Evolutionary conservation across 1,139 yeast genomes (phyloP), one percentile per base, ranked within the genome.

Genomic region (Pichia kudriavzevii): DNA sequence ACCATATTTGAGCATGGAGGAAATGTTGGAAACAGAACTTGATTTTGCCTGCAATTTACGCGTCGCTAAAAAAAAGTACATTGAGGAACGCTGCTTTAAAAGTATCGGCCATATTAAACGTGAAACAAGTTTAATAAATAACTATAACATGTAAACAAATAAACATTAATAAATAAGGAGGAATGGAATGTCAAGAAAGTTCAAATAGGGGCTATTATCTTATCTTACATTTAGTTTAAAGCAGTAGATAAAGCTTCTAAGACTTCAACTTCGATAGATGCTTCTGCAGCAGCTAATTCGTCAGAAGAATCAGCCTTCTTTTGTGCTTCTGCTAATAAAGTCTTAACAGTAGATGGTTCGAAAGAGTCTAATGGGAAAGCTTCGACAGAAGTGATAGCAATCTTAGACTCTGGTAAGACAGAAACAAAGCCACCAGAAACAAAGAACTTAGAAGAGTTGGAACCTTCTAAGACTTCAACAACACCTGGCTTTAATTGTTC

Each of bases 371-470:
- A 74, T 60, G 93, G 84, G 69, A 78, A 85, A 28, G 97, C 98
- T 70, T 91, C 98, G 54, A 87, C 83, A 48, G 96, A 94, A 60
- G 93, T 82, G 64, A 91, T 80, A 59, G 85, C 79, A 61, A 93
- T 72, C 56, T 80, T 74, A 55, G 94, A 87, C 56, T 88, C 94
- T 63, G 96, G 97, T 62, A 85, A 91, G 46, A 93, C 94, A 43
- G 95, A 79, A 46, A 96, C 98, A 56, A 91, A 82, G 47, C 99
- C 99, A 48, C 98, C 98, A 46, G 95, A 78, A 50, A 91, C 91
- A 66, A 71, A 91, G 66, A 81, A 85, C 70, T 84, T 85, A 46
- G 77, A 64, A 55, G 75, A 68, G 49, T 91, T 93, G 38, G 78
- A 64, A 58, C 79, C 72, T 61, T 84, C 87, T 52, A 85, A 79